These are phyloP conservation scores for Talaromyces pinophilus DNA, from an alignment of 2,329 filamentous ascomycete genomes.

Conservation along the genomic window DNA sequence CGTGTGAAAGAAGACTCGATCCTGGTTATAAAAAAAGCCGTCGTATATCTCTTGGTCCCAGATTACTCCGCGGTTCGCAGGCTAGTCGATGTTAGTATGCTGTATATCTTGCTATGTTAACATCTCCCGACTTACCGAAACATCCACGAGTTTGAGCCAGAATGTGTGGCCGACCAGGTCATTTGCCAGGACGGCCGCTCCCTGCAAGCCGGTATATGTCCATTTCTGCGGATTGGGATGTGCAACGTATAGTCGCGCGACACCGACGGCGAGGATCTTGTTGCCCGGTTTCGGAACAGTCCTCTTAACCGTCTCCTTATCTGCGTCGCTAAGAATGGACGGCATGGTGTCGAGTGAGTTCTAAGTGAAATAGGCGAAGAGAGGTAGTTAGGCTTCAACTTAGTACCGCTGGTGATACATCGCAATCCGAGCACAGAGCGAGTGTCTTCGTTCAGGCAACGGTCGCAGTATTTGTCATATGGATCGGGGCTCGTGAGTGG, in stretches of 20 bases:
- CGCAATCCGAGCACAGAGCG: slow-evolving; percentile 4
- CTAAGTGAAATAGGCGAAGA: slow-evolving; percentile 15
- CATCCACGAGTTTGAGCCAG: slow-evolving; percentile 96
- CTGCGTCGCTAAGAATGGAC: slow-evolving; percentile 79
- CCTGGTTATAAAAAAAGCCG: slow-evolving; percentile 90
- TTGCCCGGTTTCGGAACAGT: slow-evolving; percentile 90
- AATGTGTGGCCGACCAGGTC: slow-evolving; percentile 93
- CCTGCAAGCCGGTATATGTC: slow-evolving; percentile 92
- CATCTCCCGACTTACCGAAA: slow-evolving; percentile 67
- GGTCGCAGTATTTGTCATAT: slow-evolving; percentile 1
- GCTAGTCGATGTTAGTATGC: slow-evolving; percentile 49
- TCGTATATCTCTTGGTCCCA: slow-evolving; percentile 99
- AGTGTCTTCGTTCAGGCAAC: slow-evolving; percentile 1
- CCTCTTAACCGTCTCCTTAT: slow-evolving; percentile 95
- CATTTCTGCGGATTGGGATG: slow-evolving; percentile 83
- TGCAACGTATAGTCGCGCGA: slow-evolving; percentile 89
- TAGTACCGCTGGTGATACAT: slow-evolving; percentile 21
- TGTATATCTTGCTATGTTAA: background rate
- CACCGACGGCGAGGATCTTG: slow-evolving; percentile 95
- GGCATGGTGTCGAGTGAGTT: slow-evolving; percentile 45
- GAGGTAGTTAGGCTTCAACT: slow-evolving; percentile 18
- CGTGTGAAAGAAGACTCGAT: slow-evolving; percentile 95
- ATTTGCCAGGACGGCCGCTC: slow-evolving; percentile 86
- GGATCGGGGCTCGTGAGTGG: background rate
- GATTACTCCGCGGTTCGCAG: slow-evolving; percentile 78